phyloP scores from a whole-genome alignment of 1,139 yeast species.

The Keqinozyma sinolaborantium region DNA sequence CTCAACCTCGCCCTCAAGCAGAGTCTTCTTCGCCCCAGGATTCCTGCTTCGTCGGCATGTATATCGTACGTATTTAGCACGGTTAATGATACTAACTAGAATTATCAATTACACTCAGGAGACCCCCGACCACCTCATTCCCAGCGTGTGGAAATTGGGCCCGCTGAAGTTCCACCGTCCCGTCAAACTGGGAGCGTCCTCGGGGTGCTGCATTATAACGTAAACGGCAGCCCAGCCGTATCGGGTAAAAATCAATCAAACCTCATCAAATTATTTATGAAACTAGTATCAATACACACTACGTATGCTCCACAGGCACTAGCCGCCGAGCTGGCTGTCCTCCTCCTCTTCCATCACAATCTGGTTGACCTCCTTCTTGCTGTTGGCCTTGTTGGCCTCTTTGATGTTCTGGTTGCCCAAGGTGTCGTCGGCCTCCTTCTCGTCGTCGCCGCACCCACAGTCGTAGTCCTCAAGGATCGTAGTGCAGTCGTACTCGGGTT shows the following conservation, averaged over 20 bases:
- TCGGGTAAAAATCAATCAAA: too few relatives aligned
- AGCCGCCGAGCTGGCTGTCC: conserved; percentile 37
- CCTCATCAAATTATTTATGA: too few relatives aligned
- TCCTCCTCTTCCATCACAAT: conserved; percentile 44
- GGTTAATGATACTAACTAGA: conserved; percentile 15
- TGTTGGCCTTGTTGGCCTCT: conserved; percentile 37
- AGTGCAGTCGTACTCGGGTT: conserved; percentile 78
- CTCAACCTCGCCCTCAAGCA: conserved; percentile 53
- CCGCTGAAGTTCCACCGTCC: too few relatives aligned
- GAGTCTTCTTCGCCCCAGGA: conserved; percentile 54
- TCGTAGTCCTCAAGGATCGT: conserved; percentile 85
- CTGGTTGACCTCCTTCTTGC: conserved; percentile 35
- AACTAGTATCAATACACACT: too few relatives aligned
- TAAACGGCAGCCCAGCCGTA: too few relatives aligned
- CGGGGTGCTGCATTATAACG: too few relatives aligned
- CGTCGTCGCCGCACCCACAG: conserved; percentile 91
- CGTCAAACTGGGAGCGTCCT: too few relatives aligned
- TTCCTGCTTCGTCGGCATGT: conserved; percentile 68
- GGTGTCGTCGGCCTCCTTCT: conserved; percentile 39
- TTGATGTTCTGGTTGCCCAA: conserved; percentile 34
- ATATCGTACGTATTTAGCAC: conserved; percentile 23
- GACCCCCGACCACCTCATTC: conserved; percentile 51
- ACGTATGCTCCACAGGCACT: too few relatives aligned
- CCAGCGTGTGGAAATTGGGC: conserved; percentile 45
- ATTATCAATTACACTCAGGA: conserved; percentile 42